These are phyloP conservation scores for Pythium myriotylum DNA, from an alignment of 352 stramenopile genomes.

Conservation along the genomic window DNA sequence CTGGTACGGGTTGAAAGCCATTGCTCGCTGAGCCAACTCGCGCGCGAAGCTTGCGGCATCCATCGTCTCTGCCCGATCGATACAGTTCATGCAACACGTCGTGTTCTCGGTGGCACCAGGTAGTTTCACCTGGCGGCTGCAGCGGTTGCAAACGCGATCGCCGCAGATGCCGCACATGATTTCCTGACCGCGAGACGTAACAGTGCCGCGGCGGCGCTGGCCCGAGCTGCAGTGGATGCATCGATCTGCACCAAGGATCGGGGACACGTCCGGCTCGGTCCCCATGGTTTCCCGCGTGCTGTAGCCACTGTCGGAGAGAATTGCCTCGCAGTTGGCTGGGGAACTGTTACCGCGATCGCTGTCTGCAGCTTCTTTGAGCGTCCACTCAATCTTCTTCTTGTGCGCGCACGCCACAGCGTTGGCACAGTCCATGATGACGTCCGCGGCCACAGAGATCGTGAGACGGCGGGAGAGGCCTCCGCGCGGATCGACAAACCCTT, in stretches of 20 bases:
- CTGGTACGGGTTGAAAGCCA: constrained; percentile 8
- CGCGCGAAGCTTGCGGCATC: constrained; percentile 13
- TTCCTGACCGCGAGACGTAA: neutral
- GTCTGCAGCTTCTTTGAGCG: constrained; percentile 5
- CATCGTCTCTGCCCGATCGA: constrained; percentile 15
- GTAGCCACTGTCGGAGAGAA: constrained; percentile 1
- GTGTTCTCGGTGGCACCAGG: neutral
- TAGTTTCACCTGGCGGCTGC: constrained; percentile 7
- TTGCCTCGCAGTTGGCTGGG: constrained; percentile 3
- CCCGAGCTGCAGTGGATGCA: constrained; percentile 7
- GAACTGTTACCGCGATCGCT: neutral
- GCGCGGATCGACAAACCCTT: constrained; percentile 40
- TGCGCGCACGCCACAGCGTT: constrained; percentile 20
- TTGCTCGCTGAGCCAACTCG: constrained; percentile 5
- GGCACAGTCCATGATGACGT: constrained; percentile 31
- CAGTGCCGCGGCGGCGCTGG: constrained; percentile 5
- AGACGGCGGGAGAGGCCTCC: constrained; percentile 29
- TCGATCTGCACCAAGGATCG: neutral
- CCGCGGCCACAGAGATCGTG: constrained; percentile 20
- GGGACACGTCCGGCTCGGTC: neutral
- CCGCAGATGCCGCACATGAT: constrained; percentile 11
- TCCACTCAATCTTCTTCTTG: constrained; percentile 37
- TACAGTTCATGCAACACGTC: constrained; percentile 12
- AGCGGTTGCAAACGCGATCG: constrained; percentile 17
- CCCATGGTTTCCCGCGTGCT: neutral